Base-by-base conservation (phyloP, 768 basidiomycete genomes). In the Boletus vermiculosoides region DNA sequence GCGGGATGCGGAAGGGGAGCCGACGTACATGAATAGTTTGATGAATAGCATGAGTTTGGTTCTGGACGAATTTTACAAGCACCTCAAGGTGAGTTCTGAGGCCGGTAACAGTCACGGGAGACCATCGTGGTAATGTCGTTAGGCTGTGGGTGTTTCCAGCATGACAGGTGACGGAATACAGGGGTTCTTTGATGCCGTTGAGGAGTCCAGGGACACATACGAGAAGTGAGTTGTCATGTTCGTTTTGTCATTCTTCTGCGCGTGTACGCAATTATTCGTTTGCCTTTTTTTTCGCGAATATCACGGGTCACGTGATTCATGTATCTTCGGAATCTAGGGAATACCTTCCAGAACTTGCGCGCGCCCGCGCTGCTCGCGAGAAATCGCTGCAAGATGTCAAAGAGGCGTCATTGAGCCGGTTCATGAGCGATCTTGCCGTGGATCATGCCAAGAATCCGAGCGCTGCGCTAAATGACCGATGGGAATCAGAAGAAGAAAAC, bases 21-120 rank as follows among this genome's bases (percentile, higher is more conserved):
- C 92, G 47, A 94, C 90, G 40, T 98, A 98, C 72, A 97, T 98
- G 94, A 95, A 92, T 70, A 95, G 93, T 69, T 77, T 99, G 61
- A 99, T 98, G 96, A 94, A 96, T 62, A 94, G 92, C 69, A 98
- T 99, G 97, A 94, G 95, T 70, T 74, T 99, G 51, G 96, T 99
- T 8, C 74, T 99, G 52, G 97, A 99, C 66, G 97, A 98, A 68
- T 99, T 99, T 65, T 99, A 99, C 75, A 92, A 94, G 73, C 89
- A 97, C 62, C 77, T 99, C 52, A 92, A 92, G 78, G 95, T 93
- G 50, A 40, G 82, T 49, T 3, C 31, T 23, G 15, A 12, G 36
- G 44, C 22, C 9, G 22, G 39, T 22, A 22, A 10, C 36, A 42
- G 22, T 45, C 41, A 22, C 31, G 33, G 28, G 50, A 41, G 40